A percentile compares a stretch with the other conserved stretches of the same genome.
phyloP scores from a whole-genome alignment of 2,329 filamentous ascomycete species.

The Claviceps africana region DNA sequence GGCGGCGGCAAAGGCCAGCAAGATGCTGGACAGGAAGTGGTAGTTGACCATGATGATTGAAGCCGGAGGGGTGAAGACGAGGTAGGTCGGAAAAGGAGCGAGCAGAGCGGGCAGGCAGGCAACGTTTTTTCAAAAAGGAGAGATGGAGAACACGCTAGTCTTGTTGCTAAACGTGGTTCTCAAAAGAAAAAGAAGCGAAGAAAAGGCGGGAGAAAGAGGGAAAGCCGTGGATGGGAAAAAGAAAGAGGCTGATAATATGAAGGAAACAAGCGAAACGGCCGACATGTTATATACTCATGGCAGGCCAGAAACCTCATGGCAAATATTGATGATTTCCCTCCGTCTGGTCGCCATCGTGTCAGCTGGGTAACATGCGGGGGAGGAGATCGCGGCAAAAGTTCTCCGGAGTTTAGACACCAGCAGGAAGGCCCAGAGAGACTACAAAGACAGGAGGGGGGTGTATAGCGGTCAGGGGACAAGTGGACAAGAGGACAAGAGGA shows the following conservation, averaged over 20 bases:
- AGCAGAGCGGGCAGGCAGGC: too few relatives aligned
- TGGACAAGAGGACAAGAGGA: too few relatives aligned
- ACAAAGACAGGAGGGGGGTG: neutral
- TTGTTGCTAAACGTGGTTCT: too few relatives aligned
- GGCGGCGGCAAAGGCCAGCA: constrained; percentile 16
- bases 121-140: too few relatives aligned
- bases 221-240: too few relatives aligned
- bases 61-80: neutral
- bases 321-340: too few relatives aligned
- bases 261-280: neutral
- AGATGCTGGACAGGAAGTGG: constrained; percentile 11
- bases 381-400: neutral
- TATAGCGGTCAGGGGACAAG: neutral
- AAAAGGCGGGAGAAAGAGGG: too few relatives aligned
- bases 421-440: neutral
- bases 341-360: neutral
- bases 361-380: neutral
- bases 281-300: neutral
- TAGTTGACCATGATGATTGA: constrained; percentile 11
- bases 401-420: neutral
- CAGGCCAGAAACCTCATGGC: neutral
- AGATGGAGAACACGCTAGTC: too few relatives aligned
- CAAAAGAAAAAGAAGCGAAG: too few relatives aligned
- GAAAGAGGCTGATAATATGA: too few relatives aligned
- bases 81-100: neutral